A percentile compares a stretch with the other conserved stretches of the same genome.
phyloP scores from a whole-genome alignment of 129 eudicot species.

The Artemisia argyi region DNA sequence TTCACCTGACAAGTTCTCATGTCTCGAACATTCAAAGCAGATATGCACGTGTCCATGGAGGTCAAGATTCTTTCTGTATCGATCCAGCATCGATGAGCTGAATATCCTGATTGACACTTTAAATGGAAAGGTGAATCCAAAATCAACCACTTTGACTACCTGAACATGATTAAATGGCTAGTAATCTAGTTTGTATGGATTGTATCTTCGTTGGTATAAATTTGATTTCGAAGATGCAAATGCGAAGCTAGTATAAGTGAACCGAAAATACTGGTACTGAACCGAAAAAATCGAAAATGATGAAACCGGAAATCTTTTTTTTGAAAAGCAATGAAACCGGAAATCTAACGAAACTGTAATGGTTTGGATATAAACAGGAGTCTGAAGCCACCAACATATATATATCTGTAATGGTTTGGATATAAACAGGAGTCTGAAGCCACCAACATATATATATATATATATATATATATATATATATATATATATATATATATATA shows the following conservation, averaged over 20 bases:
- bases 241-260: constrained; percentile 1
- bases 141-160: background rate
- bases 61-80: constrained; percentile 45
- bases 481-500: no score
- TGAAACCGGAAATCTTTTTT: no score
- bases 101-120: constrained; percentile 52
- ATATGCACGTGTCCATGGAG: constrained; percentile 72
- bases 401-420: no score
- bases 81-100: constrained; percentile 51
- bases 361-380: no score
- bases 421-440: no score
- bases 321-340: no score
- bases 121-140: constrained; percentile 47
- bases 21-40: constrained; percentile 69
- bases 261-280: no score
- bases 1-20: constrained; percentile 59
- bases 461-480: no score
- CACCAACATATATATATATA: no score
- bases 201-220: constrained; percentile 16
- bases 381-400: no score
- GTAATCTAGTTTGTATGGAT: background rate
- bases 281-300: no score
- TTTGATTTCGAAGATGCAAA: background rate
- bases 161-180: background rate
- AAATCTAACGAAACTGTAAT: no score